Percentiles rank a stretch among this genome's conserved stretches.
Conservation (phyloP, 2,329 filamentous ascomycete genomes). For the Paramyrothecium sp. region DNA sequence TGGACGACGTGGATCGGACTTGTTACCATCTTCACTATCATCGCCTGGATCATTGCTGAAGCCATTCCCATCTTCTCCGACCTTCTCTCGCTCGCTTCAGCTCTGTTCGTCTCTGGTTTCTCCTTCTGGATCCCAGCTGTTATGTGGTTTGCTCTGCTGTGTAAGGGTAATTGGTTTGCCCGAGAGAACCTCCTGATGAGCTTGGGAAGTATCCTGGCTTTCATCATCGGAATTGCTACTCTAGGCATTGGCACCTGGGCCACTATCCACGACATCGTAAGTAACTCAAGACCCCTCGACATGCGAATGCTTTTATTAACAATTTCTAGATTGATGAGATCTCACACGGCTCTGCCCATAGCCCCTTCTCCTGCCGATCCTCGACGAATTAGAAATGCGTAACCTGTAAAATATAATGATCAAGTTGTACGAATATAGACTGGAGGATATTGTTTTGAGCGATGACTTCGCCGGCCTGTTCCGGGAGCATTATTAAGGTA, state of each 20-base stretch:
- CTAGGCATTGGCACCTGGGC: slow-evolving; percentile 22
- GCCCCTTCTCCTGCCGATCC: not conserved
- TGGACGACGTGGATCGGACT: slow-evolving; percentile 55
- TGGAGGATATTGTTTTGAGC: too few species aligned
- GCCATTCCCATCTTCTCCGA: slow-evolving; percentile 70
- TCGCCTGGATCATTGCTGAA: slow-evolving; percentile 68
- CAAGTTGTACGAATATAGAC: not conserved
- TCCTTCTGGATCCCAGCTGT: not conserved
- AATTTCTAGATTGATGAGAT: not conserved
- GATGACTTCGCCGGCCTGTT: too few species aligned
- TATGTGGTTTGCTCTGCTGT: not conserved
- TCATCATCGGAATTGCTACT: slow-evolving; percentile 5
- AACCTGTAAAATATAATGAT: not conserved
- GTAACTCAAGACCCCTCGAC: not conserved
- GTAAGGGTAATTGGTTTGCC: not conserved
- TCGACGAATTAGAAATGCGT: not conserved
- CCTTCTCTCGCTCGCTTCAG: slow-evolving; percentile 50
- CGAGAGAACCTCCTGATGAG: not conserved
- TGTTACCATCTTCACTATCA: slow-evolving; percentile 52
- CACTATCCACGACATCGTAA: slow-evolving; percentile 23
- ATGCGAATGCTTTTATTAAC: not conserved
- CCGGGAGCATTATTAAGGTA: too few species aligned
- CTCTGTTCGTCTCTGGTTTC: slow-evolving; percentile 41
- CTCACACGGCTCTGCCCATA: not conserved
- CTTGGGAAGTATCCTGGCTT: not conserved